A percentile compares a stretch with the other conserved stretches of the same genome.
phyloP scores from a whole-genome alignment of 352 stramenopile genomes.

The Phytophthora litchii region DNA sequence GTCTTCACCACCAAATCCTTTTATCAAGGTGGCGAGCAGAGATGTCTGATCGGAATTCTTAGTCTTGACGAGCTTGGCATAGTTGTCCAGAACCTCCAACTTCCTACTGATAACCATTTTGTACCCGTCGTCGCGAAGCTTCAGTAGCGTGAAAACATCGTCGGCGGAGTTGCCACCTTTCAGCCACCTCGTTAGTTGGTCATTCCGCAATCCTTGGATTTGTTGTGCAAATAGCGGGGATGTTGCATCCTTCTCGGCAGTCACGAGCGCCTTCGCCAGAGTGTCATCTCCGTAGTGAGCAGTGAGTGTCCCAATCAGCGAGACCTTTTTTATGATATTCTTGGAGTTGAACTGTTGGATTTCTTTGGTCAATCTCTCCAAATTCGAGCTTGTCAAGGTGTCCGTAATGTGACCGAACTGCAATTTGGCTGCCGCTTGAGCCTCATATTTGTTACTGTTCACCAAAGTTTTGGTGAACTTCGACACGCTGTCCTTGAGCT shows the following conservation, averaged over 20 bases:
- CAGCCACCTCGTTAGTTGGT: neutral
- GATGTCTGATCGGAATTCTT: neutral
- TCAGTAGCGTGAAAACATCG: conserved; percentile 3
- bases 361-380: neutral
- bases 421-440: neutral
- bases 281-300: neutral
- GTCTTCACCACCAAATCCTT: neutral
- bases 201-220: neutral
- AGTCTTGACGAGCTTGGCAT: conserved; percentile 2
- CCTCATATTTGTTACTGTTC: neutral
- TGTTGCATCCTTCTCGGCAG: neutral
- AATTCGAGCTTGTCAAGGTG: neutral
- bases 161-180: neutral
- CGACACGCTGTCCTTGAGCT: neutral
- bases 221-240: neutral
- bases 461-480: neutral
- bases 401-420: neutral
- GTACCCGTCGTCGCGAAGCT: neutral
- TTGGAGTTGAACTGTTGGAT: neutral
- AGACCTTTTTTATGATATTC: neutral
- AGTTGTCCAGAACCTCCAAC: conserved; percentile 2
- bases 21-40: neutral
- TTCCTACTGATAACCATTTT: neutral
- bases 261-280: neutral
- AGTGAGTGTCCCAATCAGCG: neutral